Evolutionary conservation across 176 grass and related monocot genomes (phyloP).

Genomic region (Tuctoria greenei): DNA sequence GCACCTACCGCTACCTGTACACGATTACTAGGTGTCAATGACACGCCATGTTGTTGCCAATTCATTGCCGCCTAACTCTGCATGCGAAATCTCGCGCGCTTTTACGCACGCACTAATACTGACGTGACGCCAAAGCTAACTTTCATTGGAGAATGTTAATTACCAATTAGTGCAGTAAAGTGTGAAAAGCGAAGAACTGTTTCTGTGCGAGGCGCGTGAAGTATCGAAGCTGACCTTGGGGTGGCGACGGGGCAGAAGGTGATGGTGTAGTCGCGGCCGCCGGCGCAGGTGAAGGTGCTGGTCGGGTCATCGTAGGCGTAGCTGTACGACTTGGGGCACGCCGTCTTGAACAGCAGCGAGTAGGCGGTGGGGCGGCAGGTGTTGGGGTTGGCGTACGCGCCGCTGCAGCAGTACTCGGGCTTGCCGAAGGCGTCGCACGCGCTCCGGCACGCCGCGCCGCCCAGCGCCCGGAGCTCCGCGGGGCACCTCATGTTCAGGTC

Average conservation of each 20-base stretch:
- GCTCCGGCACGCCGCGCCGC: slow-evolving; percentile 78
- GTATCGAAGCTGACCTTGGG: slow-evolving; percentile 40
- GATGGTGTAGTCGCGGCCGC: slow-evolving; percentile 74
- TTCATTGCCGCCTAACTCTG: slow-evolving; percentile 21
- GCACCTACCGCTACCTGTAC: slow-evolving; percentile 9
- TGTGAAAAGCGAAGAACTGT: neutral
- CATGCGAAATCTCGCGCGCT: slow-evolving; percentile 21
- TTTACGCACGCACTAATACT: neutral
- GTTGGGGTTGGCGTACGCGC: slow-evolving; percentile 66
- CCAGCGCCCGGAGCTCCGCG: slow-evolving; percentile 55
- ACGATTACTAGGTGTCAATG: neutral
- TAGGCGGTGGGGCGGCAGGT: slow-evolving; percentile 74
- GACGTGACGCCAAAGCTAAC: slow-evolving; percentile 30
- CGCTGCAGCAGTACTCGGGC: slow-evolving; percentile 96
- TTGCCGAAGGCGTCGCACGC: slow-evolving; percentile 89
- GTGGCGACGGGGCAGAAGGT: slow-evolving; percentile 84
- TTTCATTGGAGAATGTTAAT: neutral
- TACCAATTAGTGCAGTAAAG: neutral
- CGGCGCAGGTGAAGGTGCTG: slow-evolving; percentile 84
- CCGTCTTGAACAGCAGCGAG: slow-evolving; percentile 84
- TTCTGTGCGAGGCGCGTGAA: neutral
- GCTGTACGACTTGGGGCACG: slow-evolving; percentile 96
- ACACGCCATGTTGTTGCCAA: neutral
- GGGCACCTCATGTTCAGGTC: slow-evolving; percentile 86
- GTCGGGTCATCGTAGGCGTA: slow-evolving; percentile 94